Evolutionary conservation across 495 filamentous ascomycete genomes (phyloP).

Genomic region (Tuber brumale): DNA sequence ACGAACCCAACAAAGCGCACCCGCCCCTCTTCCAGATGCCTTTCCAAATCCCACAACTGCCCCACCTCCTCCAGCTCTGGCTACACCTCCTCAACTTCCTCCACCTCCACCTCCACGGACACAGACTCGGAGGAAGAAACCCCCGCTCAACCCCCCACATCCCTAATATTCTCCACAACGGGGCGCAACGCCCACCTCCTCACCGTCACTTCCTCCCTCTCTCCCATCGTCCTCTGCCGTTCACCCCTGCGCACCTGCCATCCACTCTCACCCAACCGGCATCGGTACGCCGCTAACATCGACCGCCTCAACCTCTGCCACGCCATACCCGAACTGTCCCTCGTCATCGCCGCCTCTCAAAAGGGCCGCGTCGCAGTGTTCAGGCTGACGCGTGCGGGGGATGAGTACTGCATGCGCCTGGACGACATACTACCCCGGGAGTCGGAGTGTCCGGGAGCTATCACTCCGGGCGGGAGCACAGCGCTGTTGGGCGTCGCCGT

Average conservation of each 20-base stretch:
- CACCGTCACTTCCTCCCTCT: constrained; percentile 48
- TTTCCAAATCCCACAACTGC: constrained; percentile 10
- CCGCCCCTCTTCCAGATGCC: constrained; percentile 9
- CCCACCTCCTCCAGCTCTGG: constrained; percentile 8
- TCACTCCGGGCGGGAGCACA: constrained; percentile 8
- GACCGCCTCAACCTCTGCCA: constrained; percentile 72
- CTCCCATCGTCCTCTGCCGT: constrained; percentile 47
- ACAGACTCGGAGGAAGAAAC: constrained; percentile 11
- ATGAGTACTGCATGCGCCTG: constrained; percentile 42
- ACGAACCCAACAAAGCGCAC: background rate
- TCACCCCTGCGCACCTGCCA: constrained; percentile 46
- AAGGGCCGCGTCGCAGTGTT: constrained; percentile 69
- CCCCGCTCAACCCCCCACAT: constrained; percentile 42
- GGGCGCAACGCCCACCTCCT: constrained; percentile 55
- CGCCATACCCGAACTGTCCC: constrained; percentile 68
- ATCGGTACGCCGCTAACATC: constrained; percentile 45
- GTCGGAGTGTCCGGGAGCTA: constrained; percentile 1
- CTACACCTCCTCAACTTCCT: background rate
- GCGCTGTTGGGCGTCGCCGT: constrained; percentile 54
- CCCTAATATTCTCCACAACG: constrained; percentile 47
- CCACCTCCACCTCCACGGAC: background rate
- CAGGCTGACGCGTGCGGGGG: constrained; percentile 54
- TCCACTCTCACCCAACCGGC: constrained; percentile 40
- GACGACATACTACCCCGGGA: constrained; percentile 38
- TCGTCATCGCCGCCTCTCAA: constrained; percentile 67